phyloP scores from a whole-genome alignment of 1,284 basidiomycete genomes.

The Apiotrichum siamense region DNA sequence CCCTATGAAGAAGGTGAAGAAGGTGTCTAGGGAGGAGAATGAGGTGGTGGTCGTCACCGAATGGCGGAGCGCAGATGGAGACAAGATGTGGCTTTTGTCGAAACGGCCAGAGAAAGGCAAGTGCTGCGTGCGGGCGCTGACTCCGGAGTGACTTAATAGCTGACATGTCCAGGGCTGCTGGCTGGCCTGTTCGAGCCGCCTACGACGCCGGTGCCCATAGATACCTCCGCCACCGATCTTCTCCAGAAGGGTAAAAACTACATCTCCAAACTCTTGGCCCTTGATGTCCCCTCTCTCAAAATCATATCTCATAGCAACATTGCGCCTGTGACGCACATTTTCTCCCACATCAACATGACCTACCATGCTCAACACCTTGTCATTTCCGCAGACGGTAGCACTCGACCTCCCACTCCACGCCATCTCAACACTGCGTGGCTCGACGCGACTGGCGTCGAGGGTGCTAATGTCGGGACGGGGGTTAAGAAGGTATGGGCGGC shows the following conservation, averaged over 20 bases:
- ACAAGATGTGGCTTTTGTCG: conserved; percentile 61
- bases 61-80: conserved; percentile 53
- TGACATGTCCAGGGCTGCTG: conserved; percentile 65
- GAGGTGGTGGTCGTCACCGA: conserved; percentile 80
- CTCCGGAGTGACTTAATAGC: conserved; percentile 1
- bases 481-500: conserved; percentile 46
- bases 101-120: conserved; percentile 76
- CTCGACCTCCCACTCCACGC: not conserved
- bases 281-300: not conserved
- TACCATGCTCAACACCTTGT: conserved; percentile 58
- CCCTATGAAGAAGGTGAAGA: conserved; percentile 80
- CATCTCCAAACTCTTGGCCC: conserved; percentile 1
- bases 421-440: conserved; percentile 26
- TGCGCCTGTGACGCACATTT: conserved; percentile 61
- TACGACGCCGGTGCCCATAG: conserved; percentile 22
- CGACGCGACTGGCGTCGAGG: conserved; percentile 22
- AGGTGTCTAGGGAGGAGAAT: conserved; percentile 75
- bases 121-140: too few species aligned
- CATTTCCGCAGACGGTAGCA: too few species aligned
- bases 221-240: conserved; percentile 1
- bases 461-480: conserved; percentile 45
- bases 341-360: conserved; percentile 85
- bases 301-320: not conserved
- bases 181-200: conserved; percentile 62
- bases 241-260: conserved; percentile 2